Evolutionary conservation across 177 flowering plant genomes (phyloP), one percentile per base, ranked within the genome.

Genomic region (Tripterygium wilfordii): DNA sequence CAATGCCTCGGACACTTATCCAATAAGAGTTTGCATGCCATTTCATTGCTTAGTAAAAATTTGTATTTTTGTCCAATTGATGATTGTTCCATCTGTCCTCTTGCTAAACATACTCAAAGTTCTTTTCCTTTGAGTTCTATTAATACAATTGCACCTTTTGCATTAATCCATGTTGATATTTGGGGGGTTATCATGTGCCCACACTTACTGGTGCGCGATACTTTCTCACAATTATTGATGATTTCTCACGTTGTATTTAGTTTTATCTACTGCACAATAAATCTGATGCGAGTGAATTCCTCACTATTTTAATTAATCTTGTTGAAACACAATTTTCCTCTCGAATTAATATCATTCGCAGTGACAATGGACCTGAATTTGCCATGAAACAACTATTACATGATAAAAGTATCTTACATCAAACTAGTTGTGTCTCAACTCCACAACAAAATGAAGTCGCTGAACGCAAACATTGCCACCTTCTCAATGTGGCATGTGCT

Each of bases 191-290:
- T 43, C 19, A 3, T 1, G 15, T 24, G 3, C 16, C 28, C 14
- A 13, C 47, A 1, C 12, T 1, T 22, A 25, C 8, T 14, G 47
- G 31, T 26, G 8, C 18, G 13, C 14, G 15, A 12, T 43, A 43
- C 26, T 43, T 43, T 26, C 9, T 43, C 4, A 23, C 47, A 5
- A 23, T 43, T 6, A 15, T 43, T 4, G 47, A 43, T 46, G 49
- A 46, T 18, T 27, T 10, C 21, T 28, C 49, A 1, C 36, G 37
- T 27, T n/a, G 18, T 17, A 46, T 28, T 3, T 46, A 37, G 49
- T 3, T 46, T 7, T 46, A 29, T 18, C 13, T 46, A 6, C 1
- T 46, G 22, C 4, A 46, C 6, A 3, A 28, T 7, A 46, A 46
- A 20, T 28, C 36, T 29, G 49, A 29, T 8, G 37, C 14, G 2